phyloP scores from a whole-genome alignment of 2,329 filamentous ascomycete species.

The Xylaria sp. region DNA sequence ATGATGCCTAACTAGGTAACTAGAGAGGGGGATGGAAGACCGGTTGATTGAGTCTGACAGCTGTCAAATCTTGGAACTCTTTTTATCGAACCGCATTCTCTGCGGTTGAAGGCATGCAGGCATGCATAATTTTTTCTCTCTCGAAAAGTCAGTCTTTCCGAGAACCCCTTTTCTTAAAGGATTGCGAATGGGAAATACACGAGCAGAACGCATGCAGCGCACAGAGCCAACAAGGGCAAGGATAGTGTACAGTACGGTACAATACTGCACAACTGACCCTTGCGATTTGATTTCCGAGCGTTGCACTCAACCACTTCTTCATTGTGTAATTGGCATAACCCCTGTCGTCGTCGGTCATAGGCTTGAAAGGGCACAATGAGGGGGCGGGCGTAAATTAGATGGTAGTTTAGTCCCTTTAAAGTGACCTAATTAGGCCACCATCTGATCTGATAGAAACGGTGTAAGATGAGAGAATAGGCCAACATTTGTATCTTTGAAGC shows the following conservation, averaged over 20 bases:
- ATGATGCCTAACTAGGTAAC: not conserved
- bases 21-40: not conserved
- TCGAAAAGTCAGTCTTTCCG: not conserved
- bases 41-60: not conserved
- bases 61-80: not conserved
- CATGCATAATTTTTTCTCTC: not conserved
- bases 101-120: not conserved
- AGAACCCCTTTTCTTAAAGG: conserved; percentile 19
- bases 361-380: conserved; percentile 16
- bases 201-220: conserved; percentile 16
- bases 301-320: conserved; percentile 34
- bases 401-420: not conserved
- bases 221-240: conserved; percentile 22
- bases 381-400: conserved; percentile 1
- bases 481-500: not conserved
- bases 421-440: not conserved
- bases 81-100: not conserved
- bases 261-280: conserved; percentile 24
- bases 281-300: conserved; percentile 38
- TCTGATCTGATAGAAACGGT: not conserved
- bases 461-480: not conserved
- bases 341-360: conserved; percentile 33
- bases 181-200: conserved; percentile 13
- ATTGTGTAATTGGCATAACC: conserved; percentile 13
- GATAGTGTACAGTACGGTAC: not conserved